These are phyloP conservation scores for Microbotryum lychnidis-dioicae DNA, from an alignment of 1,284 basidiomycete genomes.

Conservation along the genomic window DNA sequence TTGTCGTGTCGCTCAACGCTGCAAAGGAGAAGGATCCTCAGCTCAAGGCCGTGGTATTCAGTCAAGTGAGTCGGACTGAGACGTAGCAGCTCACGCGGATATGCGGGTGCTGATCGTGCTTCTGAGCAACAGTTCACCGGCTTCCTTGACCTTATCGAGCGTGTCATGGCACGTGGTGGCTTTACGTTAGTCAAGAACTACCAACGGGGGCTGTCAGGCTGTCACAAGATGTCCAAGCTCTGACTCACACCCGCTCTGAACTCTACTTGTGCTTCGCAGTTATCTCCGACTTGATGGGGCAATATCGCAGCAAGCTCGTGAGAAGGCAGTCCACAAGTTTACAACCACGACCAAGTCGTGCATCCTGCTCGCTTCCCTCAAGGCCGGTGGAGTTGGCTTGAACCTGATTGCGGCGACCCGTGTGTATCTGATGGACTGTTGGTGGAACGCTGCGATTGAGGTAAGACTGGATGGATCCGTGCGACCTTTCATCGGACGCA, in stretches of 20 bases:
- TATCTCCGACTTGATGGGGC: constrained; percentile 77
- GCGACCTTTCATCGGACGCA: neutral
- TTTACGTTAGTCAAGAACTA: constrained; percentile 12
- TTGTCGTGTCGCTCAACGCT: constrained; percentile 13
- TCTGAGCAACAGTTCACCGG: constrained; percentile 41
- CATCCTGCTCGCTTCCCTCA: constrained; percentile 71
- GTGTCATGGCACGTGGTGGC: constrained; percentile 22
- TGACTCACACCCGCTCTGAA: neutral
- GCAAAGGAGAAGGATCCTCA: constrained; percentile 50
- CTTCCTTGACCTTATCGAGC: constrained; percentile 38
- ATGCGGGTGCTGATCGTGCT: constrained; percentile 1
- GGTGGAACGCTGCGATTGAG: constrained; percentile 20
- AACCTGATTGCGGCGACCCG: constrained; percentile 28
- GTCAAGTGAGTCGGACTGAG: constrained; percentile 46
- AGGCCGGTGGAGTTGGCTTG: constrained; percentile 82
- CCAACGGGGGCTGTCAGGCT: neutral
- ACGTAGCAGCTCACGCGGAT: neutral
- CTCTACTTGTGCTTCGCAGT: neutral
- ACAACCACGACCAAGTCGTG: constrained; percentile 71
- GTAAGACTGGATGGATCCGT: neutral
- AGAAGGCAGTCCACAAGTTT: constrained; percentile 63
- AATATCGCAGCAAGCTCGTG: constrained; percentile 78
- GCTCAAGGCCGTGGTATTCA: constrained; percentile 80
- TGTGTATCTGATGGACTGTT: constrained; percentile 30
- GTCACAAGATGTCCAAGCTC: too few relatives aligned